These are phyloP conservation scores for Kwoniella botswanensis DNA, from an alignment of 768 basidiomycete genomes.

Conservation along the genomic window DNA sequence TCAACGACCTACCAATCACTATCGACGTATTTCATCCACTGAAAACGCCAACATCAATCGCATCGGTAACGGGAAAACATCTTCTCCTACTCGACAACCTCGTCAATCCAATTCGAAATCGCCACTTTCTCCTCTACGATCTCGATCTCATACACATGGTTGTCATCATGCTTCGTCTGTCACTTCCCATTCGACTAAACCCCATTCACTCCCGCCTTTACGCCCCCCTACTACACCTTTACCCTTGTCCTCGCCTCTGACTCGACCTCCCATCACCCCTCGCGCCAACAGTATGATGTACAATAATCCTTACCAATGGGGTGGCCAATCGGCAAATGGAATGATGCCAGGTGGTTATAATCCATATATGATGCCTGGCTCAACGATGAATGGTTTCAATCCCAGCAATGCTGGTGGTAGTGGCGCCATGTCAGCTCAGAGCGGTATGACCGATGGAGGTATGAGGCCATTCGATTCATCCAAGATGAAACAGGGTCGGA, in stretches of 20 bases:
- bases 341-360: conserved; percentile 17
- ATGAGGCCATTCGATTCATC: conserved; percentile 43
- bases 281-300: conserved; percentile 28
- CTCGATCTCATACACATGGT: conserved; percentile 6
- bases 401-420: not conserved
- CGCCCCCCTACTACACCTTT: conserved; percentile 11
- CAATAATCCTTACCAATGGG: conserved; percentile 20
- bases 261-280: conserved; percentile 5
- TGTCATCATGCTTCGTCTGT: conserved; percentile 1
- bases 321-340: not conserved
- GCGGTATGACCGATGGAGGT: conserved; percentile 4
- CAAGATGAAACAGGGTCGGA: conserved; percentile 45
- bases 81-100: conserved; percentile 1
- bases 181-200: not conserved
- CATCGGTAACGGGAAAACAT: not conserved
- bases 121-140: conserved; percentile 10
- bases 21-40: conserved; percentile 9
- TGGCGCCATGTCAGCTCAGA: not conserved
- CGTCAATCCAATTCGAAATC: conserved; percentile 9
- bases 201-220: not conserved
- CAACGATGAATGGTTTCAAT: not conserved
- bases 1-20: not conserved
- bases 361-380: conserved; percentile 21
- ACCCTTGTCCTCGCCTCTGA: conserved; percentile 10
- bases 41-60: not conserved